phyloP scores from a whole-genome alignment of 2,329 filamentous ascomycete genomes.

The Epichloe brachyelytri region DNA sequence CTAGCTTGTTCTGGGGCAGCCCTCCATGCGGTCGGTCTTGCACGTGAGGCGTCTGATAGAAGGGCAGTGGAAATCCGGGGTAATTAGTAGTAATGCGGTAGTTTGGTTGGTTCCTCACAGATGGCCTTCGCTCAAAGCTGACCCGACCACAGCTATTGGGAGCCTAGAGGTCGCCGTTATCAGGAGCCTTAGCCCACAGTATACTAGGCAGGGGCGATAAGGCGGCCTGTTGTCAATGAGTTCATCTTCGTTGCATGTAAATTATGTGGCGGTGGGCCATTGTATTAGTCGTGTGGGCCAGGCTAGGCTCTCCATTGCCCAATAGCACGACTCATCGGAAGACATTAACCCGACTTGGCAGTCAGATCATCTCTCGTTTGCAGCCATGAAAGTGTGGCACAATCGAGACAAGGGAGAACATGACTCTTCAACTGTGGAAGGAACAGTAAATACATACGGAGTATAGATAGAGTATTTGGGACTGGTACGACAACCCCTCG shows the following conservation, averaged over 20 bases:
- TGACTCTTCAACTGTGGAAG: not conserved
- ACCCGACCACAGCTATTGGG: no score
- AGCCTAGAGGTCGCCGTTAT: no score
- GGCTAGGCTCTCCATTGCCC: no score
- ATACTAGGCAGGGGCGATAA: no score
- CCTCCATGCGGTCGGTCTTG: not conserved
- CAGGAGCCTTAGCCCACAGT: no score
- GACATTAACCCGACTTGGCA: not conserved
- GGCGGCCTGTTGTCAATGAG: no score
- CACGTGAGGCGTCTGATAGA: not conserved
- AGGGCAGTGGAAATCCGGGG: not conserved
- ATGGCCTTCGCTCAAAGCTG: no score
- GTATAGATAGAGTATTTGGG: not conserved
- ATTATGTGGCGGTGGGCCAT: not conserved
- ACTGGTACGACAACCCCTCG: no score
- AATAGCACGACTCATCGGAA: not conserved
- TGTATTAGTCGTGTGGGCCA: not conserved
- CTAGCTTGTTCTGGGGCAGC: conserved; percentile 1
- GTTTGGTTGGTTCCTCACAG: not conserved
- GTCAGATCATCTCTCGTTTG: not conserved
- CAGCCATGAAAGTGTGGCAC: not conserved
- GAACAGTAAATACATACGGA: no score
- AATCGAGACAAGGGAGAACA: not conserved
- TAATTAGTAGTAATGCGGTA: not conserved
- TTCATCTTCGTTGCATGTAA: no score